These are phyloP conservation scores for Zizania latifolia DNA, from an alignment of 176 grass and related monocot genomes.

Conservation along the genomic window DNA sequence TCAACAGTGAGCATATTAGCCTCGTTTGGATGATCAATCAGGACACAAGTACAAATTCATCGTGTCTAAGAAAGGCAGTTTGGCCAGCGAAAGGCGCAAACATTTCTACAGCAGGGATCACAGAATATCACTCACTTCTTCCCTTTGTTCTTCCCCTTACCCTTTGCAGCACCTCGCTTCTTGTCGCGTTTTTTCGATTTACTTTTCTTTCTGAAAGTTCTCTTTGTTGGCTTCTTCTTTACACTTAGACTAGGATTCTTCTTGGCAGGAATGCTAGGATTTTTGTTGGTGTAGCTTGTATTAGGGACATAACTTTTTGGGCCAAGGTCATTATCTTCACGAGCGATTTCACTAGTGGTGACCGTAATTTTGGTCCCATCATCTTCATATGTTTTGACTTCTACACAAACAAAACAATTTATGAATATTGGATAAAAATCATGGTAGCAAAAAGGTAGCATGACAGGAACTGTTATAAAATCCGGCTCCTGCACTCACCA, in stretches of 20 bases:
- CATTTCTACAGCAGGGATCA: slow-evolving; percentile 5
- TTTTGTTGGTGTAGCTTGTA: slow-evolving; percentile 27
- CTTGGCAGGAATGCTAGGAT: slow-evolving; percentile 29
- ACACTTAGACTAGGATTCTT: slow-evolving; percentile 37
- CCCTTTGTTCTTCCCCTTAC: slow-evolving; percentile 47
- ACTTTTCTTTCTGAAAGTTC: slow-evolving; percentile 46
- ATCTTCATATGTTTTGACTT: slow-evolving; percentile 84
- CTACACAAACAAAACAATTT: slow-evolving; percentile 35
- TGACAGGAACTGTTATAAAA: neutral
- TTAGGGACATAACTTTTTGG: neutral
- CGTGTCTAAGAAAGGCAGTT: neutral
- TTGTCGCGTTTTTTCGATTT: slow-evolving; percentile 42
- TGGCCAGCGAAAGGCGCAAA: slow-evolving; percentile 2
- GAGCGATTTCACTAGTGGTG: slow-evolving; percentile 62
- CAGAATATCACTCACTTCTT: slow-evolving; percentile 43
- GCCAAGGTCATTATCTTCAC: slow-evolving; percentile 30
- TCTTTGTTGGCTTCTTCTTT: slow-evolving; percentile 70
- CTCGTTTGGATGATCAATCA: neutral
- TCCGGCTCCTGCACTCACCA: slow-evolving; percentile 36
- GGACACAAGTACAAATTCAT: neutral
- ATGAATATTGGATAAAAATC: neutral
- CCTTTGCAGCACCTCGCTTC: slow-evolving; percentile 35
- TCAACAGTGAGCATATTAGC: neutral
- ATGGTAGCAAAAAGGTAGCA: neutral
- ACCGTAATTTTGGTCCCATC: slow-evolving; percentile 56